A percentile compares a stretch with the other conserved stretches of the same genome.
phyloP scores from a whole-genome alignment of 2,329 filamentous ascomycete species.

The Phialocephala subalpina region DNA sequence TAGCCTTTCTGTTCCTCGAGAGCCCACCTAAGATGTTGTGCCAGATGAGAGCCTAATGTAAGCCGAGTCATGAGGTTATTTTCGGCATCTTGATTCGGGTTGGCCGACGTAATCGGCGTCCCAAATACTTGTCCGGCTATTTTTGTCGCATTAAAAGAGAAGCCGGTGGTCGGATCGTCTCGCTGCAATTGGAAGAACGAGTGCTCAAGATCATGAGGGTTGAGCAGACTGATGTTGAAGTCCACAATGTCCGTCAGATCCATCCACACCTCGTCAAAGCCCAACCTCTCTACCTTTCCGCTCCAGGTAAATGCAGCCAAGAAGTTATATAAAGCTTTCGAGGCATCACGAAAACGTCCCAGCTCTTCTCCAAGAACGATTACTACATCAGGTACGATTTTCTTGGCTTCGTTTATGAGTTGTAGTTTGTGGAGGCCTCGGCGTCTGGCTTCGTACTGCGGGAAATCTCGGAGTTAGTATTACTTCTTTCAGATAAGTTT shows the following conservation, averaged over 20 bases:
- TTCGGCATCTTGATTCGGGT: slow-evolving; percentile 17
- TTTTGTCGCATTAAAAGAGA: slow-evolving; percentile 75
- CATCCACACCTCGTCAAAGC: slow-evolving; percentile 83
- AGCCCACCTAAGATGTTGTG: slow-evolving; percentile 73
- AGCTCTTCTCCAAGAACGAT: slow-evolving; percentile 89
- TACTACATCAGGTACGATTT: slow-evolving; percentile 82
- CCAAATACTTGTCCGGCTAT: slow-evolving; percentile 64
- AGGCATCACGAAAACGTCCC: slow-evolving; percentile 83
- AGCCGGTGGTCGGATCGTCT: slow-evolving; percentile 80
- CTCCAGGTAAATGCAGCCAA: slow-evolving; percentile 81
- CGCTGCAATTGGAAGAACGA: slow-evolving; percentile 84
- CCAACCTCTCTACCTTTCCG: slow-evolving; percentile 78
- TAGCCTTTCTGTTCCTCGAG: slow-evolving; percentile 82
- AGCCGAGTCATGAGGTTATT: slow-evolving; percentile 58
- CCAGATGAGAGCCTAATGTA: slow-evolving; percentile 82
- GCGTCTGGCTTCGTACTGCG: slow-evolving; percentile 86
- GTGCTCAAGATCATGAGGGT: slow-evolving; percentile 65
- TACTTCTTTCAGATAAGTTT: too few species aligned
- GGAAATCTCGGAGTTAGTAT: too few species aligned
- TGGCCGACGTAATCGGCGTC: slow-evolving; percentile 37
- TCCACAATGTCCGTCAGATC: slow-evolving; percentile 85
- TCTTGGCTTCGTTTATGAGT: slow-evolving; percentile 82
- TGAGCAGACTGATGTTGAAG: slow-evolving; percentile 80
- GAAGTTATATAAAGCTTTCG: slow-evolving; percentile 80
- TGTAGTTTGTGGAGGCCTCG: slow-evolving; percentile 83